Evolutionary conservation across 345 rosid genomes (phyloP), one percentile per base, ranked within the genome.

Genomic region (Ricinus communis): DNA sequence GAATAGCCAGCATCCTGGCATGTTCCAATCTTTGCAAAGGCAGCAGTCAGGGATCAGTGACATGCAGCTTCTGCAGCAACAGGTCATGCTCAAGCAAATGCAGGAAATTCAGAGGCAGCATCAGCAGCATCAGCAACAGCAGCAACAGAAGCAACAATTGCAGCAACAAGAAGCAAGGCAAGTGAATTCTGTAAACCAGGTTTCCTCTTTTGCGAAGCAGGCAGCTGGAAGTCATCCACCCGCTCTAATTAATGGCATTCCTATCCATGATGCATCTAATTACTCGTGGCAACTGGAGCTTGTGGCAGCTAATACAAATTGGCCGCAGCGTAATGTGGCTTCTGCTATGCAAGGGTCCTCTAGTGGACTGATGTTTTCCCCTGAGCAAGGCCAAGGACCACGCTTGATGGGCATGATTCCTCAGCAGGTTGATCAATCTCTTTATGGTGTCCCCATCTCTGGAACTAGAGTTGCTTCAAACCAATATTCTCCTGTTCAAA

Each of bases 31-130:
- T 47, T 81, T 85, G 40, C 83, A 91, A 22, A 87, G 87, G 83
- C 98, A 87, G 85, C 92, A 86, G 76, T 76, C 85, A 36, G 90
- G 88, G 73, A 76, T 81, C 71, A 81, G 68, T 78, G 99, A 90
- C 58, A 77, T 89, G 90, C 96, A 88, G 78, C 80, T 95, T 28
- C 50, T 90, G 47, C 97, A 92, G 76, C 93, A 95, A 69, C 89
- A 90, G 65, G 69, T 82, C 62, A 85, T 92, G 84, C 69, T 75
- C 43, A 92, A 83, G 83, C 91, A 92, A 81, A 80, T 90, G 80
- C 96, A 90, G 64, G 96, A 90, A 49, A 74, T 83, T 65, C 97
- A 92, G 76, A 84, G 92, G 73, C 96, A 87, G 81, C 87, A 85
- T 65, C 87, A 85, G 21, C 87, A 85, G 21, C 77, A 85, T 73